Base-by-base conservation (phyloP, 257 asterid species). In the Salvia rosmarinus region DNA sequence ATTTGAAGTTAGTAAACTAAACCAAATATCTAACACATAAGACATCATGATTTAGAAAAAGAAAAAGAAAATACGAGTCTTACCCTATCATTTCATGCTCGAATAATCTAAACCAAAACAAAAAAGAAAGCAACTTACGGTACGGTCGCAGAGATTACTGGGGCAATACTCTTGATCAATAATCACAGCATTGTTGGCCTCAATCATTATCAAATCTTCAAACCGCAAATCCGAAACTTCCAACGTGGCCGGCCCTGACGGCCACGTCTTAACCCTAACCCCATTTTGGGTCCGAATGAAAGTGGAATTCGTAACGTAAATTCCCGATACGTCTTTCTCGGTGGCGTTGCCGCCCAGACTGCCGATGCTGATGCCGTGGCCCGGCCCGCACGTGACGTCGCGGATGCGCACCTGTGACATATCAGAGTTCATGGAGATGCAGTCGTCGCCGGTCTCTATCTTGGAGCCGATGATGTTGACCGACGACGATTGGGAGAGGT, bases 91-190 rank as follows among this genome's bases (percentile, higher is more conserved):
- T 25, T 25, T 25, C 30, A 25, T 25, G 30, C 30, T 25, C 30
- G 30, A 25, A 25, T 25, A 25, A 25, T 32, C 6, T 32, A 32
- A 32, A 32, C 4, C 37, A 4, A 4, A 32, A 2, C 37, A 37
- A 37, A 37, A 37, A 37, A 37, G 6, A 4, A 37, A 37, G 10
- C 9, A 37, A 20, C 39, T 6, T 69, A 81, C 82, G 21, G 46
- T 51, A 8, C n/a, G 74, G 34, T 23, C 14, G 81, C 87, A 85
- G 2, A 62, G 71, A 50, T 75, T 65, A 46, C 66, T 63, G 0
- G 89, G 89, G 67, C 89, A 84, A 59, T 84, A 84, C 23, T 82
- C 64, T 14, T 84, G 86, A 62, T 84, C 89, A 43, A 84, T 50
- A 51, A 82, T 49, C 56, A 84, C 39, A 7, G 89, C 84, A 55